Conservation (phyloP, 345 rosid species). For the Pistacia vera region DNA sequence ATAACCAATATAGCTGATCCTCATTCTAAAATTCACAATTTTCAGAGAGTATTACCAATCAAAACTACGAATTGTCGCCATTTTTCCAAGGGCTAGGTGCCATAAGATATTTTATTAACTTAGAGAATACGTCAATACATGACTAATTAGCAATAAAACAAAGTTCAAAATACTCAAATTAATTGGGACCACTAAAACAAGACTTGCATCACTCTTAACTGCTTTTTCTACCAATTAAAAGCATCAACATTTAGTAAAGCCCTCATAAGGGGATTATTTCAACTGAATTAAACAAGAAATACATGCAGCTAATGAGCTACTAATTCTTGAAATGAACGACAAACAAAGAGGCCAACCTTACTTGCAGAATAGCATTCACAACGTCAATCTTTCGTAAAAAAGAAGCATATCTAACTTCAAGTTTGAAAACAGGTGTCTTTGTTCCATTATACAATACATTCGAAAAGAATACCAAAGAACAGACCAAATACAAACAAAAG, state of each 20-base stretch:
- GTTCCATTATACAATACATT: not conserved
- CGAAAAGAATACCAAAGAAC: not conserved
- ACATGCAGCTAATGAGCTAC: not conserved
- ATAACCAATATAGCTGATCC: not conserved
- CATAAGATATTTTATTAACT: not conserved
- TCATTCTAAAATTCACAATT: not conserved
- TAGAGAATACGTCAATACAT: not conserved
- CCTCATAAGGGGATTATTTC: not conserved
- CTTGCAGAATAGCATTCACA: not conserved
- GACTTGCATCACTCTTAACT: not conserved
- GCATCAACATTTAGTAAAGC: not conserved
- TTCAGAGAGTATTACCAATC: not conserved
- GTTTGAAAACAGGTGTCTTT: not conserved
- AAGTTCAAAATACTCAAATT: not conserved
- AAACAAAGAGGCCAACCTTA: not conserved
- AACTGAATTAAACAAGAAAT: slow-evolving; percentile 6
- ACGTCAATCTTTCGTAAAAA: not conserved
- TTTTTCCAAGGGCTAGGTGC: not conserved
- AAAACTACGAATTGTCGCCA: not conserved
- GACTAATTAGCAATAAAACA: not conserved
- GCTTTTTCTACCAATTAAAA: not conserved
- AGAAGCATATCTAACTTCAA: slow-evolving; percentile 6
- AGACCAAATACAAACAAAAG: not conserved
- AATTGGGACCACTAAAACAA: not conserved
- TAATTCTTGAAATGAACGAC: not conserved